Conservation (phyloP, 148 eudicot genomes). For the Salicornia ramosissima region DNA sequence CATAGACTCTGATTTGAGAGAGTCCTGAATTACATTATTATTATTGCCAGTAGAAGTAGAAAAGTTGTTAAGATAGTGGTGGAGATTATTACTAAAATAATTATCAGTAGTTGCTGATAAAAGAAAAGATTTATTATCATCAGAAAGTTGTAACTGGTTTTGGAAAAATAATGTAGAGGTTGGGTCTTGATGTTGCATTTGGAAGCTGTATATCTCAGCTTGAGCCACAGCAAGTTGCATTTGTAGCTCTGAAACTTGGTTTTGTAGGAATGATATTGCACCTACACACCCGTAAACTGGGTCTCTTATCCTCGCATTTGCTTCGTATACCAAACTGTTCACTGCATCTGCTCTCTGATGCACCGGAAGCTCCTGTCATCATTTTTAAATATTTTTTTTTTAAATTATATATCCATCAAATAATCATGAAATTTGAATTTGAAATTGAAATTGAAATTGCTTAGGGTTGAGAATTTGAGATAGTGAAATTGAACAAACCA, state of each 20-base stretch:
- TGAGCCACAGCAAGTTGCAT: conserved; percentile 84
- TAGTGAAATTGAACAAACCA: neutral
- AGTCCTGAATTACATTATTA: conserved; percentile 49
- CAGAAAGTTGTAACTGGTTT: conserved; percentile 21
- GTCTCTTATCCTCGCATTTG: conserved; percentile 70
- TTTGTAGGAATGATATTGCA: conserved; percentile 75
- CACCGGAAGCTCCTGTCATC: conserved; percentile 62
- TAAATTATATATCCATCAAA: too few relatives aligned
- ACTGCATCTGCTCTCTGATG: conserved; percentile 82
- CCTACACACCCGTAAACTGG: conserved; percentile 95
- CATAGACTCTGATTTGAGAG: conserved; percentile 67
- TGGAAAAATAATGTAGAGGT: conserved; percentile 11
- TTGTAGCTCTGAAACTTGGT: conserved; percentile 71
- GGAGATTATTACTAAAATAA: conserved; percentile 38
- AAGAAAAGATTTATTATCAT: conserved; percentile 39
- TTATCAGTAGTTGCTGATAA: conserved; percentile 28
- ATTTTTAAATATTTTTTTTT: too few relatives aligned
- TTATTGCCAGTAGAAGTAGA: conserved; percentile 38
- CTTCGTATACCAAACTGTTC: conserved; percentile 84
- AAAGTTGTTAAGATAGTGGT: conserved; percentile 42
- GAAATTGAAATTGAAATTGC: neutral
- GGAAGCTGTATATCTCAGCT: conserved; percentile 70
- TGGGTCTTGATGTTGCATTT: conserved; percentile 59
- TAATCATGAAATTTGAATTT: too few relatives aligned
- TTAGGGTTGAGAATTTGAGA: too few relatives aligned